A percentile compares a stretch with the other conserved stretches of the same genome.
These are phyloP conservation scores for Hypoxylon sp. DNA, from an alignment of 2,329 filamentous ascomycete genomes.

Conservation along the genomic window DNA sequence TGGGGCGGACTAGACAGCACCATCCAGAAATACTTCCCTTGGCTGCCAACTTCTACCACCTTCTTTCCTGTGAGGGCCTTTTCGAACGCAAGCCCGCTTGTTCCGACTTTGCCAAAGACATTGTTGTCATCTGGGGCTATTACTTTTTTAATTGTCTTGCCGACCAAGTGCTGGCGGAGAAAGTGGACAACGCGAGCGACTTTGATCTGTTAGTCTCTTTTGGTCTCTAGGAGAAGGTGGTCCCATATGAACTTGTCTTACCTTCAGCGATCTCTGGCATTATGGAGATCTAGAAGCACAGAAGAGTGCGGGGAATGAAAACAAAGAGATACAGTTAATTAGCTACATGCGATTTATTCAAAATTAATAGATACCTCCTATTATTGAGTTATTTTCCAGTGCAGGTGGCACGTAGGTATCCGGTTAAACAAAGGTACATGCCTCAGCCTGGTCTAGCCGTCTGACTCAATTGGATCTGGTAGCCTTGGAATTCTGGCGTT, in stretches of 20 bases:
- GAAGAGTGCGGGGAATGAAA: not conserved
- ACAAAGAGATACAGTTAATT: constrained; percentile 6
- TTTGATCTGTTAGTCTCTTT: constrained; percentile 51
- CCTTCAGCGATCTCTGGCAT: constrained; percentile 53
- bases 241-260: constrained; percentile 29
- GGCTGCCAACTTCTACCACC: constrained; percentile 78
- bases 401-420: not conserved
- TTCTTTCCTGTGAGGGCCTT: constrained; percentile 82
- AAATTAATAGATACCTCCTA: not conserved
- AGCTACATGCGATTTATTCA: not conserved
- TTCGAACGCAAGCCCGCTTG: constrained; percentile 80
- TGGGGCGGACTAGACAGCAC: constrained; percentile 85
- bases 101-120: constrained; percentile 92
- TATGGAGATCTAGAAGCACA: constrained; percentile 5
- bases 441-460: constrained; percentile 22
- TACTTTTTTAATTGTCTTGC: constrained; percentile 81
- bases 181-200: constrained; percentile 90
- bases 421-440: constrained; percentile 14
- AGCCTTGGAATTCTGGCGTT: constrained; percentile 32
- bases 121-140: constrained; percentile 83
- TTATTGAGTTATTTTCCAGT: not conserved
- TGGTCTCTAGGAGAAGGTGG: constrained; percentile 11
- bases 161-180: constrained; percentile 85
- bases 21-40: constrained; percentile 97
- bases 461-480: constrained; percentile 37